These are phyloP conservation scores for Panaeolus papilionaceus DNA, from an alignment of 768 basidiomycete species.

Conservation along the genomic window DNA sequence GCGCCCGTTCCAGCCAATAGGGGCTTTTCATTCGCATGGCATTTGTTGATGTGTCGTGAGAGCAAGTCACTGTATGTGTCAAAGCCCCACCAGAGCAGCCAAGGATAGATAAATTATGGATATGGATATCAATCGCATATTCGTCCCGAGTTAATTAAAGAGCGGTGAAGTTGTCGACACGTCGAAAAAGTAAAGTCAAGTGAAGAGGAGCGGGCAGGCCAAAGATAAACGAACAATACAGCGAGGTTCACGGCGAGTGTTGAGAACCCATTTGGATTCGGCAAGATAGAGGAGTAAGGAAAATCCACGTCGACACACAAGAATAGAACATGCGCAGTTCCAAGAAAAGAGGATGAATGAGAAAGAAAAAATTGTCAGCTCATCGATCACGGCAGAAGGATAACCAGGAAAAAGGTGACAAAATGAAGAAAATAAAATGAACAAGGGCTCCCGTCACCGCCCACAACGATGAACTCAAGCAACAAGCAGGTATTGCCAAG, in stretches of 20 bases:
- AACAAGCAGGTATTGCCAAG: background rate
- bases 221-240: background rate
- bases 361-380: background rate
- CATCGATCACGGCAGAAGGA: background rate
- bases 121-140: background rate
- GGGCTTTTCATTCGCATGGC: conserved; percentile 79
- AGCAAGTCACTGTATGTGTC: conserved; percentile 69
- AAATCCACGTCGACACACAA: background rate
- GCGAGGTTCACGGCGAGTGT: too few relatives aligned
- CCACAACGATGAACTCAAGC: background rate
- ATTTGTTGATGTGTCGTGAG: conserved; percentile 87
- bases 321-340: conserved; percentile 4
- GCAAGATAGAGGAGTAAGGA: background rate
- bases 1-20: conserved; percentile 41
- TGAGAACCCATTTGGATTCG: too few relatives aligned
- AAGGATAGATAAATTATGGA: conserved; percentile 20
- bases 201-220: background rate
- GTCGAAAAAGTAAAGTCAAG: background rate
- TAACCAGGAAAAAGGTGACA: background rate
- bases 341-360: background rate
- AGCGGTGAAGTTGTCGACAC: background rate
- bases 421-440: background rate
- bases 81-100: conserved; percentile 16
- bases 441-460: background rate
- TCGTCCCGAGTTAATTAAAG: conserved; percentile 1